Evolutionary conservation across 2,329 filamentous ascomycete species (phyloP).

Genomic region (Neofusicoccum cordaticola): DNA sequence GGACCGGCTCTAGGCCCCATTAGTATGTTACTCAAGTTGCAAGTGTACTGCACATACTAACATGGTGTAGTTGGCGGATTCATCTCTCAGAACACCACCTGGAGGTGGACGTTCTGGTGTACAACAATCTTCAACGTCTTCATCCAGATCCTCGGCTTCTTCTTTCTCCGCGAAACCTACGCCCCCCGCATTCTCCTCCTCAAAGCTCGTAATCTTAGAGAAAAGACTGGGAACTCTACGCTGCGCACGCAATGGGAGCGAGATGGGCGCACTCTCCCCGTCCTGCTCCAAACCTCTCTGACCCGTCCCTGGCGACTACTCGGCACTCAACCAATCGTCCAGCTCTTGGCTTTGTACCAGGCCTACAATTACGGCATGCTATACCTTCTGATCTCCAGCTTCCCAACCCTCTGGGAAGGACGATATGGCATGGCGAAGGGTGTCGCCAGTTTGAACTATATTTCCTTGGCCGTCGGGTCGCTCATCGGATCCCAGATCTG

Average conservation of each 20-base stretch:
- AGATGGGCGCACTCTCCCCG: constrained; percentile 32
- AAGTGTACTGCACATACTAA: not conserved
- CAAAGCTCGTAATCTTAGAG: constrained; percentile 57
- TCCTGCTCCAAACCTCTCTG: constrained; percentile 39
- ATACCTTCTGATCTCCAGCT: constrained; percentile 63
- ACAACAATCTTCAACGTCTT: constrained; percentile 41
- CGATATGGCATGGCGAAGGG: constrained; percentile 56
- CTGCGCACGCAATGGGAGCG: constrained; percentile 53
- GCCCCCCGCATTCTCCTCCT: constrained; percentile 44
- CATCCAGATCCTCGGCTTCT: constrained; percentile 42
- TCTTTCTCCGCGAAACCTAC: constrained; percentile 46
- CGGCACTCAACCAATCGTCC: constrained; percentile 59
- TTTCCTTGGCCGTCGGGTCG: constrained; percentile 62
- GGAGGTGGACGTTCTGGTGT: constrained; percentile 52
- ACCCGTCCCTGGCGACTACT: constrained; percentile 58
- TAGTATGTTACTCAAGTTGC: constrained; percentile 20
- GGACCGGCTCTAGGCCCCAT: constrained; percentile 66
- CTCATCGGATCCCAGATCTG: constrained; percentile 45
- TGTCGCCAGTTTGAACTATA: constrained; percentile 63
- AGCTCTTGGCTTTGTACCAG: constrained; percentile 54
- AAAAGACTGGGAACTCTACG: constrained; percentile 59
- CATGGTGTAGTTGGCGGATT: constrained; percentile 47
- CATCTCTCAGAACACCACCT: constrained; percentile 43
- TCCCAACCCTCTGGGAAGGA: constrained; percentile 56
- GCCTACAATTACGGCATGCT: constrained; percentile 61